Conservation (phyloP, 192 early-diverging fungal genomes). For the Mortierella antarctica region DNA sequence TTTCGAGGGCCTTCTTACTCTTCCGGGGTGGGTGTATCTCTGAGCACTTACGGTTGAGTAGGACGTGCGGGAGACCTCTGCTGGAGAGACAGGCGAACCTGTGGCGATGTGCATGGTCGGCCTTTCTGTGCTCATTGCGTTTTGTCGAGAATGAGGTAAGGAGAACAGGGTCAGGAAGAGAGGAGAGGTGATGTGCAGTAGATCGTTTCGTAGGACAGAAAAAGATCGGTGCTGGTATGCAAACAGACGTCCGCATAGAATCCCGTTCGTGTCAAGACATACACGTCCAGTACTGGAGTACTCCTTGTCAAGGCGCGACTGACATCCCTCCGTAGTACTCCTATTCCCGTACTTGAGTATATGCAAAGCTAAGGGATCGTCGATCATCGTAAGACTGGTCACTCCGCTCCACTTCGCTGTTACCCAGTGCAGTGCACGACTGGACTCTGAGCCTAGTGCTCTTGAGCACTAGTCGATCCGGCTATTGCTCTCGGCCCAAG, state of each 20-base stretch:
- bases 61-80: background rate
- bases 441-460: background rate
- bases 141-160: background rate
- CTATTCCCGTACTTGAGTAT: too few species aligned
- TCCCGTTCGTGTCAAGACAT: too few species aligned
- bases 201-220: too few species aligned
- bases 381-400: too few species aligned
- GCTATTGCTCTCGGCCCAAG: background rate
- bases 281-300: too few species aligned
- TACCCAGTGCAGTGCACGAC: background rate
- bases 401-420: too few species aligned
- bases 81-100: background rate
- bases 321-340: too few species aligned
- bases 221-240: too few species aligned
- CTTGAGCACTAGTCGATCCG: background rate
- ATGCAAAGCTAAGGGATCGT: too few species aligned
- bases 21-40: background rate
- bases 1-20: background rate
- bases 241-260: too few species aligned
- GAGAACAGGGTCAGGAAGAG: background rate
- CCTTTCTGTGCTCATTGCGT: background rate
- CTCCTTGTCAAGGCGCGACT: too few species aligned
- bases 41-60: background rate
- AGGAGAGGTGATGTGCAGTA: too few species aligned
- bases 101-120: slow-evolving; percentile 12